Evolutionary conservation across 2,329 filamentous ascomycete genomes (phyloP).

Genomic region (Alternaria hordeiaustralica): DNA sequence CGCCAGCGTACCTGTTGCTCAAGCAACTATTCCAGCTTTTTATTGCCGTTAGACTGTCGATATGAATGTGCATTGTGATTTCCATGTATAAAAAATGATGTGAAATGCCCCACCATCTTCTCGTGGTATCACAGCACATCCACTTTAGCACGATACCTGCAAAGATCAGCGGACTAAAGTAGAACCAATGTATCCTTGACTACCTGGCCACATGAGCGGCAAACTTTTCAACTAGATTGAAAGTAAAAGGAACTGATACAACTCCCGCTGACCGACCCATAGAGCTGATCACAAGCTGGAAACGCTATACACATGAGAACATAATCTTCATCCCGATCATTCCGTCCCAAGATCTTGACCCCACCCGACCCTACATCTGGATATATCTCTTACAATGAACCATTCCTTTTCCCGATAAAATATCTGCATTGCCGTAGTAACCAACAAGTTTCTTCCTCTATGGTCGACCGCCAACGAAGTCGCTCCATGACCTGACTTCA

Average conservation of each 20-base stretch:
- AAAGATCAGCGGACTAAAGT: background rate
- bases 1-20: background rate
- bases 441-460: slow-evolving; percentile 33
- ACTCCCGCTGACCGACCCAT: slow-evolving; percentile 7
- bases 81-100: background rate
- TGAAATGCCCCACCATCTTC: background rate
- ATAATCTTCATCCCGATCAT: slow-evolving; percentile 6
- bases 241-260: slow-evolving; percentile 7
- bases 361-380: slow-evolving; percentile 4
- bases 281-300: slow-evolving; percentile 11
- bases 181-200: background rate
- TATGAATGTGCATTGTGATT: background rate
- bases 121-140: background rate
- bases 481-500: slow-evolving; percentile 93
- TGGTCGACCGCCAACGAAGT: slow-evolving; percentile 75
- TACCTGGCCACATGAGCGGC: background rate
- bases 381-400: slow-evolving; percentile 14
- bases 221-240: background rate
- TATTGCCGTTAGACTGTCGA: background rate
- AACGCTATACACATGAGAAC: slow-evolving; percentile 24
- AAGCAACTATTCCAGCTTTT: background rate
- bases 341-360: background rate
- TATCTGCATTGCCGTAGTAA: background rate
- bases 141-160: background rate
- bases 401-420: background rate